Conservation (phyloP, 73 alveolate genomes). For the Paraurostyla sp. region DNA sequence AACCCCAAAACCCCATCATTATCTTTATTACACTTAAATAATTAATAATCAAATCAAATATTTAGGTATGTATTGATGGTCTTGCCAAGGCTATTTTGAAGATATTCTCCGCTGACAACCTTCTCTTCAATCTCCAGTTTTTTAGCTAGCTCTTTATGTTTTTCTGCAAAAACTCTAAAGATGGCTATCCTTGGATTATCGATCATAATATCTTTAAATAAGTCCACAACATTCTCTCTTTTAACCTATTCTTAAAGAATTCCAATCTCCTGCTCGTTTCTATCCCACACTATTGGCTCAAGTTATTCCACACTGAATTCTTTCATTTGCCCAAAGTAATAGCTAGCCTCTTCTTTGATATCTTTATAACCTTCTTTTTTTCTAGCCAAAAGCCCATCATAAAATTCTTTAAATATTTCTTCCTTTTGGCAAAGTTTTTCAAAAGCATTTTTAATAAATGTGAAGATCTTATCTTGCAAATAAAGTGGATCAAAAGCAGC, state of each 20-base stretch:
- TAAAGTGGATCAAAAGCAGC: constrained; percentile 38
- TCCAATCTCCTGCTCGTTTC: constrained; percentile 1
- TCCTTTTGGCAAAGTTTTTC: neutral
- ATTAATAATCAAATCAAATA: neutral
- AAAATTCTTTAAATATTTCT: neutral
- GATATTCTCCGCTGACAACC: neutral
- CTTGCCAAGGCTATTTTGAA: neutral
- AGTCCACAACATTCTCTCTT: neutral
- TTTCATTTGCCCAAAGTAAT: constrained; percentile 27
- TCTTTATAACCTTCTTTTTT: constrained; percentile 39
- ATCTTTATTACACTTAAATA: too few relatives aligned
- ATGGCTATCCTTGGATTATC: constrained; percentile 31
- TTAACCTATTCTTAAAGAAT: neutral
- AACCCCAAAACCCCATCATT: too few relatives aligned
- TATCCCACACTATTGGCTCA: neutral
- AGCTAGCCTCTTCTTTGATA: constrained; percentile 47
- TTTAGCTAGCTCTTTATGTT: neutral
- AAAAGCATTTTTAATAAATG: neutral
- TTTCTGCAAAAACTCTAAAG: constrained; percentile 50
- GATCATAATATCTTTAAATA: neutral
- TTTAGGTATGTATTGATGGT: constrained; percentile 10
- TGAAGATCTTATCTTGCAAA: neutral
- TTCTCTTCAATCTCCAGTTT: constrained; percentile 21
- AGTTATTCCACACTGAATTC: neutral
- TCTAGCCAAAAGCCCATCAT: constrained; percentile 6